These are phyloP conservation scores for Lentinula edodes DNA, from an alignment of 768 basidiomycete genomes.

Conservation along the genomic window DNA sequence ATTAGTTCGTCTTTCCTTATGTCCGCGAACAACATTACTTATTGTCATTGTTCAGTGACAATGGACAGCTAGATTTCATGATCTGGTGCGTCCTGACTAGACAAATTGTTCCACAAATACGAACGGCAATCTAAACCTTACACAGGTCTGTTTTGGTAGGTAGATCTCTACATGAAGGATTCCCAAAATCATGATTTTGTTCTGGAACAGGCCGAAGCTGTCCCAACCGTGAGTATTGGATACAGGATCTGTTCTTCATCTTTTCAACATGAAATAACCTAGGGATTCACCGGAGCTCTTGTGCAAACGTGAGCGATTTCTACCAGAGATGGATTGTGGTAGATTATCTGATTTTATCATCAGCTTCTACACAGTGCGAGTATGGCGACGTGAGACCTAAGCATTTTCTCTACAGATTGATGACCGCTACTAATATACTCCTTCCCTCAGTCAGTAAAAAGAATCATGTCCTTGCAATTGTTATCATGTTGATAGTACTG, in stretches of 20 bases:
- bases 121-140: neutral
- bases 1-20: slow-evolving; percentile 7
- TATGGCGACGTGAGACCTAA: slow-evolving; percentile 5
- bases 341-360: neutral
- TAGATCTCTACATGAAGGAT: neutral
- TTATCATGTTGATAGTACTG: slow-evolving; percentile 6
- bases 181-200: neutral
- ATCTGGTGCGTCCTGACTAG: neutral
- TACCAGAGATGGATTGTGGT: neutral
- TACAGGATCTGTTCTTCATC: neutral
- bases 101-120: neutral
- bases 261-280: neutral
- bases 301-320: slow-evolving; percentile 6
- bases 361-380: slow-evolving; percentile 10
- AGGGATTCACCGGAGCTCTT: slow-evolving; percentile 8
- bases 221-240: slow-evolving; percentile 8
- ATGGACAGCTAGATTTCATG: slow-evolving; percentile 2
- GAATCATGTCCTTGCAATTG: slow-evolving; percentile 4
- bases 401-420: neutral
- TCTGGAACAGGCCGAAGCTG: slow-evolving; percentile 1
- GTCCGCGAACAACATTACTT: neutral
- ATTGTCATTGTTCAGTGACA: neutral
- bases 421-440: neutral
- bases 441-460: slow-evolving; percentile 8
- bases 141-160: slow-evolving; percentile 5